Evolutionary conservation across 768 basidiomycete species (phyloP), one percentile per base, ranked within the genome.

Genomic region (Podaxis mareebaensis): DNA sequence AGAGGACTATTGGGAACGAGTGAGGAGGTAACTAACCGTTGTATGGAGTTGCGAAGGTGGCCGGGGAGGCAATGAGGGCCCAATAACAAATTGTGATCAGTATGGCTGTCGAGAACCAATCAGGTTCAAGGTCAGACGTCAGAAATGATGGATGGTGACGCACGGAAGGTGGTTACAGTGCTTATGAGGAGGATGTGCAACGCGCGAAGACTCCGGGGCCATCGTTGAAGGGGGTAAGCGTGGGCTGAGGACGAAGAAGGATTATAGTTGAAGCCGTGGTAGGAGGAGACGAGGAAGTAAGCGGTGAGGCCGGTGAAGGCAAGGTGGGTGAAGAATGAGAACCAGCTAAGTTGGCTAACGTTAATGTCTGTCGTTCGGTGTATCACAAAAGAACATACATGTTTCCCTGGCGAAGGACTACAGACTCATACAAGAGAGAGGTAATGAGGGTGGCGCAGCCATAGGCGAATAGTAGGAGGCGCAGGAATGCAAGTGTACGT

Each of bases 81-180:
- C 90, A 91, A 67, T 75, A 91, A 0, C 89, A 85, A 39, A 82
- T 73, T 0, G 88, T 89, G 1, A 90, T 86, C 24, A 91, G 69
- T 63, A 91, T 74, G 13, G 89, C 89, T 91, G 64, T 49, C 26
- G 15, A 24, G 20, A 22, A 39, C 12, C 54, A 28, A 11, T 13
- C 8, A 56, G 24, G 22, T 20, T 48, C 30, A 33, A n/a, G 40
- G 17, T 30, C 36, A 17, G 54, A 26, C 30, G 28, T 4, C 15
- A 40, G 48, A 33, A 33, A 33, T 3, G 56, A 17, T 39, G 15
- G 42, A 51, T 6, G 30, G 13, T 51, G 13, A 80, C 87, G 70
- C 70, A 90, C 89, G 88, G 67, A 79, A 86, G 12, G 85, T 83
- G 30, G 76, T 69, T 57, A 87, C 72, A 0, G 83, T 86, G 13